Evolutionary conservation across 768 basidiomycete species (phyloP).

Genomic region (Russula vinacea): DNA sequence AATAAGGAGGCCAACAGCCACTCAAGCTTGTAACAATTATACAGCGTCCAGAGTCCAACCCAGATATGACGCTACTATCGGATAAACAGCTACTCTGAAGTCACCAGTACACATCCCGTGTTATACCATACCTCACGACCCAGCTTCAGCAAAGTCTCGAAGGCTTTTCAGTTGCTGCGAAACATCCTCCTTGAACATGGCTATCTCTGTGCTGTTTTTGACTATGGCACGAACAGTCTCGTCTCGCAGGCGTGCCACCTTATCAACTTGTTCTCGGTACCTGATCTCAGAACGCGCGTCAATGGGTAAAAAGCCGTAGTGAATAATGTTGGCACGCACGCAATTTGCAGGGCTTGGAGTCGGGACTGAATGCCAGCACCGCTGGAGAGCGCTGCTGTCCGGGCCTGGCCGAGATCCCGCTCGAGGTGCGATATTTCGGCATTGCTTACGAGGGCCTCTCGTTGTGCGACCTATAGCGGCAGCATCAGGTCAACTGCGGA

Average conservation of each 20-base stretch:
- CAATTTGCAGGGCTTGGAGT: constrained; percentile 71
- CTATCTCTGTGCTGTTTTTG: constrained; percentile 82
- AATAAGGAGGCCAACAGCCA: not conserved
- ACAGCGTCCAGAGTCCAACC: no score
- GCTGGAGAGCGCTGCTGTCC: constrained; percentile 70
- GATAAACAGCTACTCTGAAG: no score
- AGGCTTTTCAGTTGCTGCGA: constrained; percentile 67
- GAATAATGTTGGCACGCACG: constrained; percentile 44
- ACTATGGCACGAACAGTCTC: constrained; percentile 78
- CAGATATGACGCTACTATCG: no score
- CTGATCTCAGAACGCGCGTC: constrained; percentile 39
- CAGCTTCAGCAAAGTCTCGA: constrained; percentile 62
- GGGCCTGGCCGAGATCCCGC: constrained; percentile 68
- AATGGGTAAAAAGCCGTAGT: constrained; percentile 13
- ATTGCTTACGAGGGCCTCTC: constrained; percentile 64
- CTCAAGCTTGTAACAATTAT: no score
- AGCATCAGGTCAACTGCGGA: not conserved
- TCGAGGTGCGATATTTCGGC: constrained; percentile 66
- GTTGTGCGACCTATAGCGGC: constrained; percentile 62
- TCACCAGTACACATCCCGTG: not conserved
- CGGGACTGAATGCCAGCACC: constrained; percentile 82
- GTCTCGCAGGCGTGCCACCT: constrained; percentile 68
- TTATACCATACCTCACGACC: constrained; percentile 33
- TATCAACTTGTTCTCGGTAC: constrained; percentile 76
- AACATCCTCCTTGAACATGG: constrained; percentile 75